Evolutionary conservation across 352 stramenopile genomes (phyloP).

Genomic region (Halophytophthora polymorphica): DNA sequence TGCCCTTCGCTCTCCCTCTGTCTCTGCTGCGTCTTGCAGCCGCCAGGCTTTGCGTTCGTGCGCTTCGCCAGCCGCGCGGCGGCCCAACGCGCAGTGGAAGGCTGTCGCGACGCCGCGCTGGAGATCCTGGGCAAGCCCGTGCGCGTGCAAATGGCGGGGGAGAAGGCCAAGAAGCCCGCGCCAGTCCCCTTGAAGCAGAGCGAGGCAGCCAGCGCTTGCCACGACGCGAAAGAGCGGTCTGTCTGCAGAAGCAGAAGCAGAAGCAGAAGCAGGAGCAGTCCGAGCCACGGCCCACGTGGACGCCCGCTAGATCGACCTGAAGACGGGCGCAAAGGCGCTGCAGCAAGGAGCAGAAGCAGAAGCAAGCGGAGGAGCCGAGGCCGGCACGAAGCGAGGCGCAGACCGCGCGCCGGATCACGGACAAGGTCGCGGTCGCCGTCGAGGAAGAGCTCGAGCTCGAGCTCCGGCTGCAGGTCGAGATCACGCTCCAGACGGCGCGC

Average conservation of each 20-base stretch:
- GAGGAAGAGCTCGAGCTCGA: no score
- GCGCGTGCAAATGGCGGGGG: slow-evolving; percentile 65
- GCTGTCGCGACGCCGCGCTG: slow-evolving; percentile 31
- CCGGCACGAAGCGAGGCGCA: neutral
- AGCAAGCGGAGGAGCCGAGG: slow-evolving; percentile 1
- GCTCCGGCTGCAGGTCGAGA: no score
- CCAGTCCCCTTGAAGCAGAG: neutral
- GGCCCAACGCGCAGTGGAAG: slow-evolving; percentile 46
- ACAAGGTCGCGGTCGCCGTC: no score
- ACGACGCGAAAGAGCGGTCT: neutral
- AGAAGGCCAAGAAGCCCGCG: slow-evolving; percentile 25
- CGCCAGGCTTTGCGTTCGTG: slow-evolving; percentile 82
- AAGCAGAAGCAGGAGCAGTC: slow-evolving; percentile 9
- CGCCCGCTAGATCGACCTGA: neutral
- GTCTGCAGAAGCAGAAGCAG: slow-evolving; percentile 5
- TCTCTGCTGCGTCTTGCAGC: slow-evolving; percentile 22
- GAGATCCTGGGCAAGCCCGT: slow-evolving; percentile 71
- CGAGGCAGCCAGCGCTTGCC: neutral
- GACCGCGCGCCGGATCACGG: no score
- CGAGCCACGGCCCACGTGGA: slow-evolving; percentile 3
- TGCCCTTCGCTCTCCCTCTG: neutral
- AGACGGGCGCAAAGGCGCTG: slow-evolving; percentile 1
- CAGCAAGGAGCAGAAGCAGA: slow-evolving; percentile 11
- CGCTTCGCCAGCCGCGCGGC: slow-evolving; percentile 44
- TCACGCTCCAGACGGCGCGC: no score